A percentile compares a stretch with the other conserved stretches of the same genome.
Conservation (phyloP, 106 monocot genomes). For the Dendrobium catenatum region DNA sequence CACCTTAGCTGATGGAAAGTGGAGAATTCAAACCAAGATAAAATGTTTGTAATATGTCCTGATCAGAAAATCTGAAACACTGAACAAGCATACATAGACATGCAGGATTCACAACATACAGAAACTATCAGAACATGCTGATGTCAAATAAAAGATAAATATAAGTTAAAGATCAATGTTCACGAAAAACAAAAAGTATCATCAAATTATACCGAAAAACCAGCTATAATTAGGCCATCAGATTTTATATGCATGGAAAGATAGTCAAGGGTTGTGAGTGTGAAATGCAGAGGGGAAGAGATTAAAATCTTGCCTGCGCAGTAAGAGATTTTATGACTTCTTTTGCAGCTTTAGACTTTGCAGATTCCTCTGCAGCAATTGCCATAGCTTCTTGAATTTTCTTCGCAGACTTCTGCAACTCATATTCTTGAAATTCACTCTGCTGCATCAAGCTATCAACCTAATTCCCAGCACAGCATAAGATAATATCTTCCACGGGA, state of each 20-base stretch:
- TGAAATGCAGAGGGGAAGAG: neutral
- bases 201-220: neutral
- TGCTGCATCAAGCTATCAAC: slow-evolving; percentile 34
- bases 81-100: too few relatives aligned
- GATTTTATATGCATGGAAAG: neutral
- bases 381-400: slow-evolving; percentile 48
- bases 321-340: slow-evolving; percentile 66
- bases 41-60: too few relatives aligned
- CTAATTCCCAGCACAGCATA: slow-evolving; percentile 11
- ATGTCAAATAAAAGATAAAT: neutral
- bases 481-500: neutral
- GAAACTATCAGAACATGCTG: neutral
- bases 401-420: slow-evolving; percentile 46
- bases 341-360: slow-evolving; percentile 67
- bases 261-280: neutral
- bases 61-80: too few relatives aligned
- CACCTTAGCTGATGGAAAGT: too few relatives aligned
- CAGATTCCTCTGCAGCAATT: slow-evolving; percentile 50
- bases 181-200: neutral
- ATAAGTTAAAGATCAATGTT: neutral
- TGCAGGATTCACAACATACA: too few relatives aligned
- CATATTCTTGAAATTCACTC: slow-evolving; percentile 55
- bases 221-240: neutral
- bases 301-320: slow-evolving; percentile 27
- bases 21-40: too few relatives aligned